Percentiles rank a stretch among this genome's conserved stretches.
These are phyloP conservation scores for Mycena indigotica DNA, from an alignment of 768 basidiomycete species.

Conservation along the genomic window DNA sequence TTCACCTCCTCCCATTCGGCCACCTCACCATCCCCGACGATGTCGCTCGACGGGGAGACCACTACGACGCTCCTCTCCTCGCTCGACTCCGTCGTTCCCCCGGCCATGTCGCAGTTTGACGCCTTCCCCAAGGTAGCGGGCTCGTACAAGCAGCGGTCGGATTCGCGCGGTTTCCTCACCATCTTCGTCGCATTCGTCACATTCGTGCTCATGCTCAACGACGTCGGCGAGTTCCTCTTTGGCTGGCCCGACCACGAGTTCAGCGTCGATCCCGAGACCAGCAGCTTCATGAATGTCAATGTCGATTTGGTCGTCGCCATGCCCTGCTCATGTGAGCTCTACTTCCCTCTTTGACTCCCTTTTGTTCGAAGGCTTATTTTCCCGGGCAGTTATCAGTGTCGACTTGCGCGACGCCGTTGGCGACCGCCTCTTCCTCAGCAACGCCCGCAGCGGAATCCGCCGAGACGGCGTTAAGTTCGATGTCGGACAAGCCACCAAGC, in stretches of 20 bases:
- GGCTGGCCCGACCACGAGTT: constrained; percentile 93
- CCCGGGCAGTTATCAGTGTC: constrained; percentile 80
- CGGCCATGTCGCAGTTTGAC: constrained; percentile 74
- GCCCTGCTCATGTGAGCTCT: constrained; percentile 83
- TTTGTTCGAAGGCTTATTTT: neutral
- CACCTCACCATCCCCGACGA: neutral
- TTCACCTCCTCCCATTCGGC: neutral
- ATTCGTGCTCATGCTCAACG: constrained; percentile 79
- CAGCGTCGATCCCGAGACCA: constrained; percentile 69
- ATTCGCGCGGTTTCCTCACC: constrained; percentile 81
- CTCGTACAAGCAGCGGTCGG: constrained; percentile 78
- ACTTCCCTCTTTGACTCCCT: neutral
- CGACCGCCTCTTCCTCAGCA: constrained; percentile 79
- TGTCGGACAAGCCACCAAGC: constrained; percentile 73
- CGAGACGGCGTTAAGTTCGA: constrained; percentile 89
- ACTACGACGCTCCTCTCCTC: constrained; percentile 47
- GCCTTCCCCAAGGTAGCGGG: constrained; percentile 86
- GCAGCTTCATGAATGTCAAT: constrained; percentile 77
- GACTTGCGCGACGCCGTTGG: constrained; percentile 94
- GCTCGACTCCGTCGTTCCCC: constrained; percentile 65
- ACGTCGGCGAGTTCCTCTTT: constrained; percentile 89
- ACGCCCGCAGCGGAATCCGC: constrained; percentile 56
- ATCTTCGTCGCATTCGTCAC: constrained; percentile 67
- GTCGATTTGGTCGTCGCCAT: constrained; percentile 92
- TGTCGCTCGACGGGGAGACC: constrained; percentile 30